These are phyloP conservation scores for Scheffersomyces insectosa DNA, from an alignment of 1,139 yeast genomes.

Conservation along the genomic window DNA sequence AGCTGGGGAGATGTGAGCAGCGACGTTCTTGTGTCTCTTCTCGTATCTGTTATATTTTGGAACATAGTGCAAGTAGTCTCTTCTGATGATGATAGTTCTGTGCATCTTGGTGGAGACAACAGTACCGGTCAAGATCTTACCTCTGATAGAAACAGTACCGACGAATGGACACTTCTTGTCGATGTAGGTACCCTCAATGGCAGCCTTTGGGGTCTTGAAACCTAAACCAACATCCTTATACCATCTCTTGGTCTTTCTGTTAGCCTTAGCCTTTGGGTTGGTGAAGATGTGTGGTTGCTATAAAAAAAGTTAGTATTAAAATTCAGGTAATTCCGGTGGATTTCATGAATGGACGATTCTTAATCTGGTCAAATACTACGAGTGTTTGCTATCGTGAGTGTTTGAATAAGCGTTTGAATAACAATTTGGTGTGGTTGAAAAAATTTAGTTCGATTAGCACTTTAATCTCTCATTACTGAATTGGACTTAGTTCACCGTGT, in stretches of 20 bases:
- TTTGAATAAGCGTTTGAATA: no score
- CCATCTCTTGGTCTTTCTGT: slow-evolving; percentile 99
- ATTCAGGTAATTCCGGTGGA: no score
- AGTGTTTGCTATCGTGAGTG: no score
- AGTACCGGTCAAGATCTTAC: slow-evolving; percentile 97
- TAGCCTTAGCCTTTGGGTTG: slow-evolving; percentile 99
- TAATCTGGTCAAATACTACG: no score
- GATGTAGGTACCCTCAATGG: slow-evolving; percentile 97
- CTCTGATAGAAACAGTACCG: slow-evolving; percentile 97
- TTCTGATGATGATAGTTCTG: slow-evolving; percentile 99
- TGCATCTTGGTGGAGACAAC: slow-evolving; percentile 99
- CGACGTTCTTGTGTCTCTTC: slow-evolving; percentile 99
- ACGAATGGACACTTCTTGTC: slow-evolving; percentile 99
- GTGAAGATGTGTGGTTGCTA: slow-evolving; percentile 99
- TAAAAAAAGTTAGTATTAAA: slow-evolving; percentile 32
- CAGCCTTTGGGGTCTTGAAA: slow-evolving; percentile 99
- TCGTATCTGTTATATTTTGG: slow-evolving; percentile 99
- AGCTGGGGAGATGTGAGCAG: slow-evolving; percentile 99
- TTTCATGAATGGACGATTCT: no score
- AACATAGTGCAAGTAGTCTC: slow-evolving; percentile 99
- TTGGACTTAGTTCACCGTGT: no score
- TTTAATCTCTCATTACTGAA: no score
- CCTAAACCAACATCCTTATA: slow-evolving; percentile 99
- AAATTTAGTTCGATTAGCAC: no score
- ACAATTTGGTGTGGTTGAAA: no score